These are phyloP conservation scores for Dactylellina cionopaga DNA, from an alignment of 2,329 filamentous ascomycete species.

Conservation along the genomic window DNA sequence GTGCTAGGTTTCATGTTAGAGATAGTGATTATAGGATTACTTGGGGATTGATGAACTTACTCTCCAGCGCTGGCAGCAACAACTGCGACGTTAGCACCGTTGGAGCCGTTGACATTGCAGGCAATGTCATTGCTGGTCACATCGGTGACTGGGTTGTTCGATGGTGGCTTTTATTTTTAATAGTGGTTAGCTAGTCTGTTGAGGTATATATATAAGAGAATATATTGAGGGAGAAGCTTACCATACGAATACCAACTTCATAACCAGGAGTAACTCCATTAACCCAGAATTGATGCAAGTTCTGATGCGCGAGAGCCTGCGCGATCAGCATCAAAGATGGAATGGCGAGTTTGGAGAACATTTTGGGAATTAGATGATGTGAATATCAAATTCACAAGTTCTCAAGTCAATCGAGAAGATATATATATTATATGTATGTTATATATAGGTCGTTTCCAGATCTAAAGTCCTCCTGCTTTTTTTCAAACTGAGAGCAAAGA, in stretches of 20 bases:
- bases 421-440: too few relatives aligned
- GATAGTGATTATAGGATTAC: conserved; percentile 55
- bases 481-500: neutral
- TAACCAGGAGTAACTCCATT: conserved; percentile 58
- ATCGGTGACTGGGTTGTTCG: conserved; percentile 48
- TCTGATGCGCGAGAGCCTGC: conserved; percentile 60
- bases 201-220: neutral
- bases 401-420: conserved; percentile 48
- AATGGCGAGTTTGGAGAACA: conserved; percentile 37
- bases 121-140: conserved; percentile 43
- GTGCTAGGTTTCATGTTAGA: conserved; percentile 57
- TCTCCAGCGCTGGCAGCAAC: conserved; percentile 54
- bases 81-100: conserved; percentile 57
- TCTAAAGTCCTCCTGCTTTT: too few relatives aligned
- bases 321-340: conserved; percentile 41
- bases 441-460: too few relatives aligned
- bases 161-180: conserved; percentile 37
- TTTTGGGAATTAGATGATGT: conserved; percentile 3
- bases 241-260: conserved; percentile 54
- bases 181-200: too few relatives aligned
- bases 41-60: conserved; percentile 8
- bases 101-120: conserved; percentile 50
- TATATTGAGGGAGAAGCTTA: conserved; percentile 12
- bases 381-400: conserved; percentile 39
- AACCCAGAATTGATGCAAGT: conserved; percentile 63